phyloP scores from a whole-genome alignment of 352 stramenopile species.

The Phytopythium helicoides region DNA sequence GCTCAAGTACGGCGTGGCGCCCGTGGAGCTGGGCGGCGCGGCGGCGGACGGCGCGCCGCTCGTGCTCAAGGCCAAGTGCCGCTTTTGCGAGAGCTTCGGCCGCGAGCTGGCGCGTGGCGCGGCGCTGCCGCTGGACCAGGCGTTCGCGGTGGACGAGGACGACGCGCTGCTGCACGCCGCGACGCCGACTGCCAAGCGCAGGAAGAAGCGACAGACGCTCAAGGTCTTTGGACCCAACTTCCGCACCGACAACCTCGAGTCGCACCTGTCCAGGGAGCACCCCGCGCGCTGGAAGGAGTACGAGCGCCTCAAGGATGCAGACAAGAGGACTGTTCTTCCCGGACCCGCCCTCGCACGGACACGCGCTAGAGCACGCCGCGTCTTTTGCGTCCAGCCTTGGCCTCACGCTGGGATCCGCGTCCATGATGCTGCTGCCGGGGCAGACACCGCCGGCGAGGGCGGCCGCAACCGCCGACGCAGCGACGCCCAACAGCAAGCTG shows the following conservation, averaged over 20 bases:
- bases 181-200: conserved; percentile 32
- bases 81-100: conserved; percentile 58
- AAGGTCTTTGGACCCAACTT: conserved; percentile 61
- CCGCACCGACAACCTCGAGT: conserved; percentile 57
- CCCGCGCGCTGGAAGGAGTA: conserved; percentile 47
- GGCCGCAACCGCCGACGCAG: background rate
- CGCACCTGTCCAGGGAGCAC: conserved; percentile 47
- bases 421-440: conserved; percentile 7
- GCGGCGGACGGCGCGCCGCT: conserved; percentile 13
- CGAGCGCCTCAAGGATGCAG: conserved; percentile 38
- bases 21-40: conserved; percentile 32
- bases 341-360: conserved; percentile 18
- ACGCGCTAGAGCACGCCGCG: conserved; percentile 14
- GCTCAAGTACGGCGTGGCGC: conserved; percentile 58
- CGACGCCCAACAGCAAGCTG: conserved; percentile 10
- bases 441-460: background rate
- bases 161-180: background rate
- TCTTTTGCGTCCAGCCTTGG: conserved; percentile 5
- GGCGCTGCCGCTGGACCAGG: background rate
- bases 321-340: conserved; percentile 52
- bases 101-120: conserved; percentile 21
- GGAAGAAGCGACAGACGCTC: conserved; percentile 60
- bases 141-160: background rate
- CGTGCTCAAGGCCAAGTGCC: conserved; percentile 52
- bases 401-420: background rate